Conservation (phyloP, 1,139 yeast genomes). For the Diutina ranongensis region DNA sequence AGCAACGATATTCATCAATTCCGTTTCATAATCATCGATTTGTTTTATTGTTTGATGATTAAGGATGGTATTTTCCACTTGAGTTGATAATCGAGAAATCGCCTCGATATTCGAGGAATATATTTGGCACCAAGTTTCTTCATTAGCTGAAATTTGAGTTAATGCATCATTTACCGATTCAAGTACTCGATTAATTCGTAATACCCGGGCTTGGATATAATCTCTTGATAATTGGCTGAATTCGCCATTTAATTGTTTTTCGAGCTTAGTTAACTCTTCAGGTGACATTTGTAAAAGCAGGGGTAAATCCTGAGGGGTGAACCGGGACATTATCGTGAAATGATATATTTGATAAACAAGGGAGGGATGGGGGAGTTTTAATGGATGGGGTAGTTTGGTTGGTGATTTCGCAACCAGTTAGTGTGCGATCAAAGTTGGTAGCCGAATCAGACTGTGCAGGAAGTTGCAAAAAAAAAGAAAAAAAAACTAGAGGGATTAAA, state of each 20-base stretch:
- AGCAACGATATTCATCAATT: conserved; percentile 13
- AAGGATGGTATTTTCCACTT: conserved; percentile 22
- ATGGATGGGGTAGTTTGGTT: background rate
- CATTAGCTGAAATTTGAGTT: conserved; percentile 19
- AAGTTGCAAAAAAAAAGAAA: too few species aligned
- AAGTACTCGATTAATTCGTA: conserved; percentile 22
- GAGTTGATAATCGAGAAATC: conserved; percentile 21
- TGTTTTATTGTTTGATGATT: conserved; percentile 13
- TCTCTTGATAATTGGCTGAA: conserved; percentile 19
- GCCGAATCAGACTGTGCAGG: too few species aligned
- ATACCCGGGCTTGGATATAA: conserved; percentile 21
- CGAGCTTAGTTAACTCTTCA: conserved; percentile 22
- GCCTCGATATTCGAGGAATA: conserved; percentile 24
- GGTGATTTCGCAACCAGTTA: too few species aligned
- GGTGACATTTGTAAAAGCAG: conserved; percentile 13
- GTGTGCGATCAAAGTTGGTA: too few species aligned
- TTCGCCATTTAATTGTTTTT: conserved; percentile 20
- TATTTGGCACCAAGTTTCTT: conserved; percentile 24
- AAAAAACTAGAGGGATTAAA: too few species aligned
- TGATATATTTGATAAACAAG: background rate
- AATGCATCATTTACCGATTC: conserved; percentile 19
- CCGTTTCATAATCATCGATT: conserved; percentile 15
- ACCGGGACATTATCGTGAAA: conserved; percentile 5
- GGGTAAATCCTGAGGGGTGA: conserved; percentile 9
- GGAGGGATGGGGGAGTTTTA: background rate